phyloP scores from a whole-genome alignment of 2,329 filamentous ascomycete species.

The Verticillium nubilum region DNA sequence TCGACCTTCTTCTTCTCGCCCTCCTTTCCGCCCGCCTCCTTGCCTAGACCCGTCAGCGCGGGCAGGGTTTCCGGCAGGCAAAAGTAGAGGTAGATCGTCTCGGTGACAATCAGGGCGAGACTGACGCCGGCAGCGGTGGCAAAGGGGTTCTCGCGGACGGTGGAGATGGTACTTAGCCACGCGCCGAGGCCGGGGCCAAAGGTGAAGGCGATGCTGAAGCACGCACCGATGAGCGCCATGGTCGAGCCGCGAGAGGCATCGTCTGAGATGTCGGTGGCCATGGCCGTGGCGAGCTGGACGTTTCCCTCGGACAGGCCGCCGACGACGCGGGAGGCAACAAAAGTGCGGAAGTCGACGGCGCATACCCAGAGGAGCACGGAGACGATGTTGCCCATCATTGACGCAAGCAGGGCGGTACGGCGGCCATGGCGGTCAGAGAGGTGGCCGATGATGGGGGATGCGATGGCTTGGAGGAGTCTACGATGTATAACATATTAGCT shows the following conservation, averaged over 20 bases:
- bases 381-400: constrained; percentile 88
- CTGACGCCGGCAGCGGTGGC: constrained; percentile 88
- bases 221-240: constrained; percentile 93
- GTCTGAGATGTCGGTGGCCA: constrained; percentile 93
- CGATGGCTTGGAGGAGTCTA: constrained; percentile 76
- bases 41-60: constrained; percentile 34
- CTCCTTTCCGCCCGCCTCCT: constrained; percentile 18
- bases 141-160: constrained; percentile 85
- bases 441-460: constrained; percentile 83
- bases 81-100: constrained; percentile 83
- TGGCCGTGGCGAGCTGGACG: constrained; percentile 91
- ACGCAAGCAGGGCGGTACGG: constrained; percentile 78
- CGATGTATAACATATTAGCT: neutral
- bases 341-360: constrained; percentile 91
- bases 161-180: constrained; percentile 70
- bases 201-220: constrained; percentile 96
- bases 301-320: constrained; percentile 95
- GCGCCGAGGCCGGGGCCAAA: constrained; percentile 92
- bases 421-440: constrained; percentile 87
- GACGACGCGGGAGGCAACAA: constrained; percentile 86
- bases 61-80: constrained; percentile 84
- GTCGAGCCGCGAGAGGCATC: constrained; percentile 78
- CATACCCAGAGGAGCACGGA: constrained; percentile 92
- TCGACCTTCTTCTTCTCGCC: constrained; percentile 17
- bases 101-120: constrained; percentile 73